phyloP scores from a whole-genome alignment of 768 basidiomycete species.

The Kwoniella sp. region DNA sequence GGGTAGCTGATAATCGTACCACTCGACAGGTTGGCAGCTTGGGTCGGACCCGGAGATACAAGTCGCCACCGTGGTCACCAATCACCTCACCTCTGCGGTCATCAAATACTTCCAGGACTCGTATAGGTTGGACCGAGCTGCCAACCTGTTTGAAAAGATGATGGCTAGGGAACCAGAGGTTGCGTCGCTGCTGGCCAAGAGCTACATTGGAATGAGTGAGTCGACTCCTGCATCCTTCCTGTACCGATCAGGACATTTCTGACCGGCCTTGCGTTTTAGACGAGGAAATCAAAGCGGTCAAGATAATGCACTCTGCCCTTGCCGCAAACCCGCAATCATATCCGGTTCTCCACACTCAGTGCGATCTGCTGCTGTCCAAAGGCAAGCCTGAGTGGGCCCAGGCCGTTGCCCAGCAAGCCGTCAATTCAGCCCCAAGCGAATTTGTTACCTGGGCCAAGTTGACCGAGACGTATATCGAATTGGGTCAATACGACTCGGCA shows the following conservation, averaged over 20 bases:
- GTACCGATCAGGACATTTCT: not conserved
- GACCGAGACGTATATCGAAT: slow-evolving; percentile 88
- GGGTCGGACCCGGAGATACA: slow-evolving; percentile 98
- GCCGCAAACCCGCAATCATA: slow-evolving; percentile 85
- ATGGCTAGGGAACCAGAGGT: slow-evolving; percentile 83
- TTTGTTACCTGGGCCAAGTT: slow-evolving; percentile 99
- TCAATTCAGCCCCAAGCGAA: slow-evolving; percentile 96
- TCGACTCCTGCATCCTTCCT: slow-evolving; percentile 18
- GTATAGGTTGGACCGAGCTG: slow-evolving; percentile 77
- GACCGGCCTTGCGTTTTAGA: slow-evolving; percentile 57
- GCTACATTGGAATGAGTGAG: slow-evolving; percentile 97
- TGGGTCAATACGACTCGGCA: slow-evolving; percentile 76
- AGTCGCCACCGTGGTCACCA: slow-evolving; percentile 91
- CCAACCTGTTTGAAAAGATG: slow-evolving; percentile 90
- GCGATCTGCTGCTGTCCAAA: slow-evolving; percentile 85
- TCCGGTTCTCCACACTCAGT: slow-evolving; percentile 87
- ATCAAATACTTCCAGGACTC: slow-evolving; percentile 96
- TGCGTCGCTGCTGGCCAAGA: slow-evolving; percentile 74
- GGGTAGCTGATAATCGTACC: slow-evolving; percentile 1
- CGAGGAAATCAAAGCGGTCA: slow-evolving; percentile 96
- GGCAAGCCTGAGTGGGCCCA: slow-evolving; percentile 82
- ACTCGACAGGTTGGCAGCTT: slow-evolving; percentile 95
- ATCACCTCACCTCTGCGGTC: slow-evolving; percentile 89
- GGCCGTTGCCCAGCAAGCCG: slow-evolving; percentile 85
- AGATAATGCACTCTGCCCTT: slow-evolving; percentile 81